Conservation (phyloP, 1,139 yeast species). For the Arxiozyma bovina region DNA sequence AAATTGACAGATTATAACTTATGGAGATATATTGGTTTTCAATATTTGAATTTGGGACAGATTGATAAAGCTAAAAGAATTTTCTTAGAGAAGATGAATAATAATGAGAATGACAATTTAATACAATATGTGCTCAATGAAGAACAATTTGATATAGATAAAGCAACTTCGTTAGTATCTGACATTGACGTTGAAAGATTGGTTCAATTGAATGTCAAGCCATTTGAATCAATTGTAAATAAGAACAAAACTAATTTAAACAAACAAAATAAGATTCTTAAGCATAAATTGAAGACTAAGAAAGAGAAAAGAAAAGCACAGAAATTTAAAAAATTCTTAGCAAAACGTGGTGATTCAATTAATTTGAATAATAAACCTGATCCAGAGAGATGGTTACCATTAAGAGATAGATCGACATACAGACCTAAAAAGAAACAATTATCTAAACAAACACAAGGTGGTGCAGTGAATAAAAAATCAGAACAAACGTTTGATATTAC, state of each 20-base stretch:
- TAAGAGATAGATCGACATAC: constrained; percentile 76
- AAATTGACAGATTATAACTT: constrained; percentile 25
- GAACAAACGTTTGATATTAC: constrained; percentile 37
- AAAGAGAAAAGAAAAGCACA: constrained; percentile 36
- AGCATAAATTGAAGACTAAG: constrained; percentile 21
- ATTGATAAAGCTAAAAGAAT: constrained; percentile 28
- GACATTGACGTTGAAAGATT: constrained; percentile 37
- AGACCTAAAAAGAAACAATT: constrained; percentile 58
- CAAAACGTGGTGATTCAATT: constrained; percentile 31
- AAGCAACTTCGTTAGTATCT: constrained; percentile 34
- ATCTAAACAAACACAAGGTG: constrained; percentile 59
- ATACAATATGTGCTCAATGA: constrained; percentile 12
- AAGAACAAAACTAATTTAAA: not conserved
- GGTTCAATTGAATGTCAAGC: constrained; percentile 34
- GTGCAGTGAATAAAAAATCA: constrained; percentile 48
- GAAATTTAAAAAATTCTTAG: constrained; percentile 37
- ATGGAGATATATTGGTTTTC: constrained; percentile 43
- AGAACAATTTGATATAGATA: constrained; percentile 10
- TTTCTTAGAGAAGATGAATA: constrained; percentile 11
- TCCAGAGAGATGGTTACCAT: constrained; percentile 84
- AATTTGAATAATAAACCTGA: constrained; percentile 35
- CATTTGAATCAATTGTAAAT: constrained; percentile 24
- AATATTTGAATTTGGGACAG: constrained; percentile 33
- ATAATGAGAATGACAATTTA: constrained; percentile 11
- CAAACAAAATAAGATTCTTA: constrained; percentile 16